These are phyloP conservation scores for Deuterostichococcus epilithicus DNA, from an alignment of 139 green algal genomes.

Conservation along the genomic window DNA sequence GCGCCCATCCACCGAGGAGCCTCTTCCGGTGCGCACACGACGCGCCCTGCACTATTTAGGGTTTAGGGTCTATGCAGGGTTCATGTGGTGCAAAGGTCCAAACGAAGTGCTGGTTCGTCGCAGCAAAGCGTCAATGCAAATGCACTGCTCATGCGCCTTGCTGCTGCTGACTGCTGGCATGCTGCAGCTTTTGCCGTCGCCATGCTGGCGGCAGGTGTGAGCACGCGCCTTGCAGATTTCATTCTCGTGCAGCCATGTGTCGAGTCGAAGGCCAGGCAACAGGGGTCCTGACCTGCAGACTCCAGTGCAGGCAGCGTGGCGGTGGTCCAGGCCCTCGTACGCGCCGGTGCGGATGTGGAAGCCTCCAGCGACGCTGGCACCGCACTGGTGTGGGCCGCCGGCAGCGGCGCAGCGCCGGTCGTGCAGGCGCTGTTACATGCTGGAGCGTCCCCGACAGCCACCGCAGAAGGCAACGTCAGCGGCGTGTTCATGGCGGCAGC, in stretches of 20 bases:
- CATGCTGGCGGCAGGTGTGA: neutral
- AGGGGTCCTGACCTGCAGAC: no score
- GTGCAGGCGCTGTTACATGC: slow-evolving; percentile 18
- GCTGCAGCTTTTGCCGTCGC: no score
- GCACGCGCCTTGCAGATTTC: no score
- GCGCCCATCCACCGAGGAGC: slow-evolving; percentile 27
- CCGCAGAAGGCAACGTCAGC: slow-evolving; percentile 9
- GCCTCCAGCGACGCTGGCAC: slow-evolving; percentile 17
- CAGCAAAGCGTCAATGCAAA: no score
- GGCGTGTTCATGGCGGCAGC: slow-evolving; percentile 22
- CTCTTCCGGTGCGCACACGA: slow-evolving; percentile 22
- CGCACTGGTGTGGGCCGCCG: slow-evolving; percentile 33
- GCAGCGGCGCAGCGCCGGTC: slow-evolving; percentile 4
- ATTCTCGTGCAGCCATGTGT: no score
- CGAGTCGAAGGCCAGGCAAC: no score
- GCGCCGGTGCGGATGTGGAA: slow-evolving; percentile 20
- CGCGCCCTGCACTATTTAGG: no score
- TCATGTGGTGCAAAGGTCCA: no score
- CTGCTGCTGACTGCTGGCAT: no score
- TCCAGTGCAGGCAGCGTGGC: neutral
- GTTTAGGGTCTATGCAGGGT: no score
- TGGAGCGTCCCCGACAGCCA: slow-evolving; percentile 8
- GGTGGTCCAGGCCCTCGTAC: slow-evolving; percentile 15
- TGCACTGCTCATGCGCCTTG: no score
- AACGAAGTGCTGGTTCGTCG: no score